Conservation (phyloP, 495 filamentous ascomycete species). For the Choiromyces venosus region DNA sequence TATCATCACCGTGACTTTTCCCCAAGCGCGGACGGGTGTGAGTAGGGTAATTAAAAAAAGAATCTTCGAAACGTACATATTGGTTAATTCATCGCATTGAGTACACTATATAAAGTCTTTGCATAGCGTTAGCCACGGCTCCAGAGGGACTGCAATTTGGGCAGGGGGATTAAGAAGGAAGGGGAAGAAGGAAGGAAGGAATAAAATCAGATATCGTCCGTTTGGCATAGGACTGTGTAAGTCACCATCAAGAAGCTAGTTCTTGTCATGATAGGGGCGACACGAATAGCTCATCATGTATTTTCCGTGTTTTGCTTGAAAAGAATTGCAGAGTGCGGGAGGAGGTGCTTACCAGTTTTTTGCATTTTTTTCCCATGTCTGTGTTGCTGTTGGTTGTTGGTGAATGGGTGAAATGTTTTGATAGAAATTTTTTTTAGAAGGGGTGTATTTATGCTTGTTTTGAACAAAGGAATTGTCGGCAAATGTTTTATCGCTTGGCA, state of each 20-base stretch:
- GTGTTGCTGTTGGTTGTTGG: background rate
- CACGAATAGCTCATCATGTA: conserved; percentile 75
- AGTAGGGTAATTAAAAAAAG: background rate
- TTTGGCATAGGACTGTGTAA: conserved; percentile 85
- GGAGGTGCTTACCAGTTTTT: conserved; percentile 12
- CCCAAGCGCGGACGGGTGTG: background rate
- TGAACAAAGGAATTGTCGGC: background rate
- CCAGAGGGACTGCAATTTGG: no score
- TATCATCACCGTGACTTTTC: background rate
- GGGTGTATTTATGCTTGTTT: background rate
- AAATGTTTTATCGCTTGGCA: background rate
- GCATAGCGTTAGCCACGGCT: no score
- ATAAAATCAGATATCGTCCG: conserved; percentile 65
- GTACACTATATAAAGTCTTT: no score
- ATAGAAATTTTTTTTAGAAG: background rate
- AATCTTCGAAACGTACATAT: no score
- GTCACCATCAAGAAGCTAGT: conserved; percentile 66
- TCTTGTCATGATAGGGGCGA: conserved; percentile 86
- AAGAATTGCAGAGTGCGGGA: conserved; percentile 4
- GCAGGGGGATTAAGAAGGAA: conserved; percentile 44
- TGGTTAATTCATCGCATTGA: no score
- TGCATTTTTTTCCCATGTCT: background rate
- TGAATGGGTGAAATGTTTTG: background rate
- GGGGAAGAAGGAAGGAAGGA: conserved; percentile 17
- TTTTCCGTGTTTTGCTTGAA: no score